Percentiles rank a stretch among this genome's conserved stretches.
phyloP scores from a whole-genome alignment of 176 grass and related monocot genomes.

The Thinopyrum elongatum region DNA sequence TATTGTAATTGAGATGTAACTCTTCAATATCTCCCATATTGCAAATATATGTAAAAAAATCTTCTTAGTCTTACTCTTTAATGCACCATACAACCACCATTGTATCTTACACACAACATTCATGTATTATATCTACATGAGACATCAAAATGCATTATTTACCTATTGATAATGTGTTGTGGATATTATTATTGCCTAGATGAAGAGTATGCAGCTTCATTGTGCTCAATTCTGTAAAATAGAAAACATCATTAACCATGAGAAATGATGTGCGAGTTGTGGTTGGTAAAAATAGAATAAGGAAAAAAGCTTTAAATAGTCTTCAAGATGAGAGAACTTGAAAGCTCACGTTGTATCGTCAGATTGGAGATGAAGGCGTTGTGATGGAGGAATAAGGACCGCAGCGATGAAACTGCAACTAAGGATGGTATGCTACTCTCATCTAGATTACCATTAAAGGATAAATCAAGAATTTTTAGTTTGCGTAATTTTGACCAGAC shows the following conservation, averaged over 20 bases:
- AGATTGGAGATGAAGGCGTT: neutral
- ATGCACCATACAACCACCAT: neutral
- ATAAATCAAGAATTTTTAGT: conserved; percentile 8
- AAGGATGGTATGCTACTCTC: neutral
- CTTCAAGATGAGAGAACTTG: neutral
- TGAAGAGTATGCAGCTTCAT: conserved; percentile 12
- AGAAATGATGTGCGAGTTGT: neutral
- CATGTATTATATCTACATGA: neutral
- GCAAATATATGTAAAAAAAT: conserved; percentile 14
- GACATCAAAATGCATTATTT: neutral
- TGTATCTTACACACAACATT: neutral
- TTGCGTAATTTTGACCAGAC: conserved; percentile 6
- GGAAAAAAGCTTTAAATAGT: neutral
- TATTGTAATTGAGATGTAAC: neutral
- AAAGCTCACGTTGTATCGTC: neutral
- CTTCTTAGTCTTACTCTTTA: neutral
- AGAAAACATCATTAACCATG: neutral
- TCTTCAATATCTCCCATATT: conserved; percentile 24
- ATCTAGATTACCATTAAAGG: neutral
- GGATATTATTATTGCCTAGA: neutral
- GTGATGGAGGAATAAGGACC: neutral
- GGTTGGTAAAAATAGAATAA: neutral
- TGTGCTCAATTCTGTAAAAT: conserved; percentile 18
- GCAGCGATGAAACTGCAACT: neutral
- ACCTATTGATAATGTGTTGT: conserved; percentile 1